Conservation (phyloP, 2,329 filamentous ascomycete species). For the Botrytis sinoallii region DNA sequence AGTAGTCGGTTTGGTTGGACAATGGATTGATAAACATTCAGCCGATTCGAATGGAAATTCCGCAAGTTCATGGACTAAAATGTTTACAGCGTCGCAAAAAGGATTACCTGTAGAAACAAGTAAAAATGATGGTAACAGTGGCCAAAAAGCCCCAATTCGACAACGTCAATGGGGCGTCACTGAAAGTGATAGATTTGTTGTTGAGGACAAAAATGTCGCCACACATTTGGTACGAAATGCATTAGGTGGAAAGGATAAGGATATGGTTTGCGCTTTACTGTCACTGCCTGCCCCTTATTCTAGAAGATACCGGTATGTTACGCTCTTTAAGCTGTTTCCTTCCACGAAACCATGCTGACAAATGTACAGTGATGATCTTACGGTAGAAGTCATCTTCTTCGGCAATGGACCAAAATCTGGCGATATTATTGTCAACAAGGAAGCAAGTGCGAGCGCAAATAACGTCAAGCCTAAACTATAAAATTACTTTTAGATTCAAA, state of each 20-base stretch:
- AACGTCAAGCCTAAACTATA: conserved; percentile 38
- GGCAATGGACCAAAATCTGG: conserved; percentile 76
- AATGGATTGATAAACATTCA: conserved; percentile 85
- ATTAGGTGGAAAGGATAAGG: conserved; percentile 85
- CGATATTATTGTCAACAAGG: conserved; percentile 77
- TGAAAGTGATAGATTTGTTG: conserved; percentile 76
- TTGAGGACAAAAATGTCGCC: conserved; percentile 92
- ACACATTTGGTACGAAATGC: conserved; percentile 96
- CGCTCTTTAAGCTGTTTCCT: background rate
- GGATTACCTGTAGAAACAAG: conserved; percentile 73
- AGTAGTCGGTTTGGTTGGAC: conserved; percentile 91
- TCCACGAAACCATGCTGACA: conserved; percentile 19
- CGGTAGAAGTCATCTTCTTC: conserved; percentile 98
- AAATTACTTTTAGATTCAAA: background rate
- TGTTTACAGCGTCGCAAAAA: conserved; percentile 54
- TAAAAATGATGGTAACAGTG: conserved; percentile 51
- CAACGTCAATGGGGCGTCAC: conserved; percentile 88
- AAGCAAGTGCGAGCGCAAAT: conserved; percentile 64
- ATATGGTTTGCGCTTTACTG: conserved; percentile 88
- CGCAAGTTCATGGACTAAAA: conserved; percentile 63
- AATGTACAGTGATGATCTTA: conserved; percentile 75
- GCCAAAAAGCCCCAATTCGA: conserved; percentile 83
- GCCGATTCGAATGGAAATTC: conserved; percentile 35
- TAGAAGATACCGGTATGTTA: conserved; percentile 75
- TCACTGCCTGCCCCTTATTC: conserved; percentile 91